phyloP scores from a whole-genome alignment of 306 rosid genomes.

The Rubus idaeus region DNA sequence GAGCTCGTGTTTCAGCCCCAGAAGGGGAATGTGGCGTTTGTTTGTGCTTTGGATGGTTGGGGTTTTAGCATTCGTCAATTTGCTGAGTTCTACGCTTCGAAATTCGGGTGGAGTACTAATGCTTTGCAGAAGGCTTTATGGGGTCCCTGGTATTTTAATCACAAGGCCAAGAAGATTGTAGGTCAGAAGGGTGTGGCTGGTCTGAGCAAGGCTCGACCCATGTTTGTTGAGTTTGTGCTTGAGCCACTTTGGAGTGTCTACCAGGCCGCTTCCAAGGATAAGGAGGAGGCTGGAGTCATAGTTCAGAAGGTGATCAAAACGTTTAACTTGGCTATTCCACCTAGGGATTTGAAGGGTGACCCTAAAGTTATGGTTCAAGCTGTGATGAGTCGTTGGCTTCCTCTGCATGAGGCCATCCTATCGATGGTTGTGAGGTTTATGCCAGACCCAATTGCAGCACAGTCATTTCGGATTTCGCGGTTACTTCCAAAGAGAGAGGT shows the following conservation, averaged over 20 bases:
- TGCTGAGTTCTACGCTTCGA: constrained; percentile 67
- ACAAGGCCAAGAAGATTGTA: constrained; percentile 71
- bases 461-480: constrained; percentile 56
- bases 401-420: constrained; percentile 60
- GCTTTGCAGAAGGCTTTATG: constrained; percentile 65
- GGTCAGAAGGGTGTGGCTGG: constrained; percentile 62
- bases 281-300: constrained; percentile 50
- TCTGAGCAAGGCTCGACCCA: constrained; percentile 61
- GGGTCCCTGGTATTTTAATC: constrained; percentile 67
- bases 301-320: constrained; percentile 65
- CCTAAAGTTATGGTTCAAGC: constrained; percentile 71
- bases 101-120: constrained; percentile 62
- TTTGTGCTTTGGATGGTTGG: constrained; percentile 90
- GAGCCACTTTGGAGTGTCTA: constrained; percentile 86
- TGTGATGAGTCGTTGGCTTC: constrained; percentile 89
- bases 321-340: constrained; percentile 57
- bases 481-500: constrained; percentile 60
- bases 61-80: constrained; percentile 71
- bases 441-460: constrained; percentile 74
- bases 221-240: constrained; percentile 87
- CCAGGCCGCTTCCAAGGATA: constrained; percentile 54
- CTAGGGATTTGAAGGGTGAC: constrained; percentile 76
- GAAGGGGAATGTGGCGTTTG: constrained; percentile 82
- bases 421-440: constrained; percentile 67
- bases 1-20: constrained; percentile 84